Evolutionary conservation across 2,329 filamentous ascomycete genomes (phyloP).

Genomic region (Raffaelea albimanens): DNA sequence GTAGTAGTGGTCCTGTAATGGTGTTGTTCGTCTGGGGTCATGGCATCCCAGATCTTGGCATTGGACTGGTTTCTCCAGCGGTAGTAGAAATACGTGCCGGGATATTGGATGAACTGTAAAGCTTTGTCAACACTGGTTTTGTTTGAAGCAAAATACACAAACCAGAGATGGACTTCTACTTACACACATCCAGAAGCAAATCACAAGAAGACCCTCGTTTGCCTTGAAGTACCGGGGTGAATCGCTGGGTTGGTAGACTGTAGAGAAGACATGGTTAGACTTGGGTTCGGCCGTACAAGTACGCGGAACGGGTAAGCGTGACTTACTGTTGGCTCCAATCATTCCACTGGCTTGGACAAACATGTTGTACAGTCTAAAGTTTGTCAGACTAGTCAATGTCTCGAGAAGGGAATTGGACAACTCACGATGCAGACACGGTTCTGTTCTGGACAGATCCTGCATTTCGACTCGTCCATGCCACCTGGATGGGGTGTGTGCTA

Average conservation of each 20-base stretch:
- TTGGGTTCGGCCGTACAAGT: not conserved
- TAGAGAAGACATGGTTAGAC: not conserved
- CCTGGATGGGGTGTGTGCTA: conserved; percentile 41
- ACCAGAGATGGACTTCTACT: not conserved
- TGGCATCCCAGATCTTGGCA: conserved; percentile 26
- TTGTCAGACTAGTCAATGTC: too few relatives aligned
- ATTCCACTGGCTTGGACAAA: conserved; percentile 28
- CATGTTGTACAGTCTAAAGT: conserved; percentile 41
- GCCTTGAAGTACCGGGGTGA: conserved; percentile 27
- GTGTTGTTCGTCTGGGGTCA: conserved; percentile 29
- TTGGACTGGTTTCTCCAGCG: conserved; percentile 26
- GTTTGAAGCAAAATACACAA: conserved; percentile 17
- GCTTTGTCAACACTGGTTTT: not conserved
- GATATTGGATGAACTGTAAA: conserved; percentile 24
- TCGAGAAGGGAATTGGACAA: too few relatives aligned
- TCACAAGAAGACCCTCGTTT: conserved; percentile 25
- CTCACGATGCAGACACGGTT: conserved; percentile 35
- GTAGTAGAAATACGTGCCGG: conserved; percentile 27
- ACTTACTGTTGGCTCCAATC: conserved; percentile 22
- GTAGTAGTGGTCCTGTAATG: conserved; percentile 33
- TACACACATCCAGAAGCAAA: conserved; percentile 20
- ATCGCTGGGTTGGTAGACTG: conserved; percentile 21
- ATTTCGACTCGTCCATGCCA: conserved; percentile 48
- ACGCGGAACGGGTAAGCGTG: not conserved
- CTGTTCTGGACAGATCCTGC: conserved; percentile 48